Evolutionary conservation across 768 basidiomycete genomes (phyloP), one percentile per base, ranked within the genome.

Genomic region (Podaxis rugospora): DNA sequence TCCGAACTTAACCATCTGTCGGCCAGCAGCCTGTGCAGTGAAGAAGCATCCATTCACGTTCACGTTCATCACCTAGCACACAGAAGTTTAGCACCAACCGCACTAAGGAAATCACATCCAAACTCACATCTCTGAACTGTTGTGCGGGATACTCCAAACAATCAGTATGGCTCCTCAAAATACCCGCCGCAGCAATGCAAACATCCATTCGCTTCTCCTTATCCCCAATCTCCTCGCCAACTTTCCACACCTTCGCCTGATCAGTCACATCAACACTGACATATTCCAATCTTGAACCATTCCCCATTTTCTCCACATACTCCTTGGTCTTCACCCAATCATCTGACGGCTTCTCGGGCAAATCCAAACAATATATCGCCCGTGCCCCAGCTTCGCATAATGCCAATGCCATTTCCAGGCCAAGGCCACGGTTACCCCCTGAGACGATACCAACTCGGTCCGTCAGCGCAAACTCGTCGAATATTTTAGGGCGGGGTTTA

Each of bases 401-500:
- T 3, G 86, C 83, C 57, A 92, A 74, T 37, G 89, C 89, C 86
- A 89, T 88, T 74, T 93, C 92, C n/a, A 93, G 83, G 2, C 92
- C 92, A 14, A 93, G 80, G 0, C 91, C 87, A 35, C 87, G 74
- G 62, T 86, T 83, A 0, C 80, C 87, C 4, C 87, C 87, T 0
- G 87, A 83, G 28, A 89, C 83, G 46, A 88, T 76, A 7, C 77
- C 84, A 3, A 87, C 84, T 1, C 84, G 80, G 58, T 82, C 82
- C 11, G 71, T 74, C 39, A 88, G 76, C 0, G 81, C 78, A 70
- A 85, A 87, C 63, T 86, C 84, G 51, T 80, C 80, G 65, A 84
- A 80, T 21, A 87, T 79, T 67, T 83, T 85, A n/a, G 79, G 74
- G 3, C 72, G 74, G 4, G 78, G 73, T 60, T 69, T 57, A 44